Base-by-base conservation (phyloP, 2,329 filamentous ascomycete species). In the Pyricularia pennisetigena region DNA sequence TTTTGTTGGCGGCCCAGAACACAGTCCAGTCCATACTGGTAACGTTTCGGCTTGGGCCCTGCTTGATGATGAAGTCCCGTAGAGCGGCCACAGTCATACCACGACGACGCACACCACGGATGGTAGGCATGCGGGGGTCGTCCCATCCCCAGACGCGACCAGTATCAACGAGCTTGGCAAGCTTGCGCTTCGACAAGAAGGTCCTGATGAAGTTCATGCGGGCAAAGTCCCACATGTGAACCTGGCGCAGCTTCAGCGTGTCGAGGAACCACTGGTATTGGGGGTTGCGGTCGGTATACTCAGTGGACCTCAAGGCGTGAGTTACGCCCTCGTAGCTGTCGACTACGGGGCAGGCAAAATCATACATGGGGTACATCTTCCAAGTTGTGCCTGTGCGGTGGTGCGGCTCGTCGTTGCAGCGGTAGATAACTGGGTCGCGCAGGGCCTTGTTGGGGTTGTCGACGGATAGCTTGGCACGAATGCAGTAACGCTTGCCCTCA, bases 351-450 rank as follows among this genome's bases (percentile, higher is more conserved):
- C 90, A 93, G 71, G 91, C 91, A 76, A 94, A 92, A 77, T 95
- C 92, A 82, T 95, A 95, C 71, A 90, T 94, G 41, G 91, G 91
- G 79, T 94, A 94, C 76, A 93, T 90, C 81, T 94, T 94, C 90
- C 91, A 94, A 70, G 84, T 87, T 69, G 82, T 86, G 35, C 91
- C 91, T 1, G 92, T 95, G 72, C 92, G 88, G 81, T 95, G 92
- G 78, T 95, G 91, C 24, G 83, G 73, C 65, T 83, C 82, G 69
- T 83, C 83, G 70, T 97, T 86, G 29, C 93, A 97, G 72, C 95
- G 90, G 84, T 97, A 98, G 78, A 99, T 96, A 79, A 98, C 94
- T 14, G 95, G 95, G 78, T 99, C 95, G 72, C 95, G 87, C 86
- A 98, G 89, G 67, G 95, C 93, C 80, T 97, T 97, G 83, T 99